A percentile compares a stretch with the other conserved stretches of the same genome.
These are phyloP conservation scores for Nemophila menziesii DNA, from an alignment of 257 asterid species.

Conservation along the genomic window DNA sequence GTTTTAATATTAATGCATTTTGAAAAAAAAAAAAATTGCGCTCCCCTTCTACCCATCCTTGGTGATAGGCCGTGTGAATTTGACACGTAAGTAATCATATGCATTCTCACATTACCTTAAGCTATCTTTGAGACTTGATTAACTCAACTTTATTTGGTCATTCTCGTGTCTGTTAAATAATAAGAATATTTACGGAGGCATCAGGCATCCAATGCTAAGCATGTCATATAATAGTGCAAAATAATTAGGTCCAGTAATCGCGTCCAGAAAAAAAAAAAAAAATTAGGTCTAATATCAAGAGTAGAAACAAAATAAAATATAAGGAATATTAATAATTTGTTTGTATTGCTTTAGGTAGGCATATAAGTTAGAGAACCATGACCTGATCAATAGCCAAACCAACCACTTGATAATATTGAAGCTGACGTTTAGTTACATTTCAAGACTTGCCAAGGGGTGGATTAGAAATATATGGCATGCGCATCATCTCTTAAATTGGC, in stretches of 20 bases:
- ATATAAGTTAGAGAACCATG: not conserved
- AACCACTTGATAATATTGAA: not conserved
- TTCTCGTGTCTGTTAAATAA: not conserved
- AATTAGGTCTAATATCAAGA: not conserved
- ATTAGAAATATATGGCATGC: not conserved
- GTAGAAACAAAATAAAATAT: too few relatives aligned
- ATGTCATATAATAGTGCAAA: not conserved
- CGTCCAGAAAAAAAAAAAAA: too few relatives aligned
- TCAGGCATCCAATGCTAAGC: not conserved
- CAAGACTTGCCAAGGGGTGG: not conserved
- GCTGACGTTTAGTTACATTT: slow-evolving; percentile 1
- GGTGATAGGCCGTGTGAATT: too few relatives aligned
- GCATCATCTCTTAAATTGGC: not conserved
- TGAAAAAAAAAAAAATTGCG: too few relatives aligned
- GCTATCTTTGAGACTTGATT: too few relatives aligned
- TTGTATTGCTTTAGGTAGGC: not conserved
- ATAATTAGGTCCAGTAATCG: not conserved
- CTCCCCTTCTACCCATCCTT: too few relatives aligned
- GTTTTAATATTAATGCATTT: too few relatives aligned
- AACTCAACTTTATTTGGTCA: not conserved
- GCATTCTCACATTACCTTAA: too few relatives aligned
- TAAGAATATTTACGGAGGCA: not conserved
- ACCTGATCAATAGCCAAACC: not conserved
- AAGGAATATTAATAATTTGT: not conserved
- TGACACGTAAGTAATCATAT: too few relatives aligned